A percentile compares a stretch with the other conserved stretches of the same genome.
Conservation (phyloP, 2,329 filamentous ascomycete genomes). For the Tolypocladium paradoxum region DNA sequence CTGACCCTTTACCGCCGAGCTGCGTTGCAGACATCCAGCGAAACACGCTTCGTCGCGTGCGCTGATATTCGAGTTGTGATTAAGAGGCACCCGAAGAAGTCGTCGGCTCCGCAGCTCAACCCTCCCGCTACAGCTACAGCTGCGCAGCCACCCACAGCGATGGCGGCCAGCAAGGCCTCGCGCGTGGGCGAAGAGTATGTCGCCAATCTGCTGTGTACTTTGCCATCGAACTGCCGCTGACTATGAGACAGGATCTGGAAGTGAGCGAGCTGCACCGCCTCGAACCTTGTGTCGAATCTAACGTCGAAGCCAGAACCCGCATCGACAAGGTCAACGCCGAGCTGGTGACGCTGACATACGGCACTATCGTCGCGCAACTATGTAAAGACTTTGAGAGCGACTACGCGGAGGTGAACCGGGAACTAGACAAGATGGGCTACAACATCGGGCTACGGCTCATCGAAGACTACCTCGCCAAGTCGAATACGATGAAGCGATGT, state of each 20-base stretch:
- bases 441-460: constrained; percentile 94
- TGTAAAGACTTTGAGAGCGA: constrained; percentile 94
- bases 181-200: constrained; percentile 53
- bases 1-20: neutral
- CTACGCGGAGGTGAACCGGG: constrained; percentile 92
- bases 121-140: neutral
- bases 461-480: constrained; percentile 95
- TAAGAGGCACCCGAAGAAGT: neutral
- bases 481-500: constrained; percentile 78
- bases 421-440: constrained; percentile 98
- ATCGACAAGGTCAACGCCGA: constrained; percentile 98
- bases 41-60: neutral
- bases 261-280: constrained; percentile 43
- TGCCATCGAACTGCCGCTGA: constrained; percentile 10
- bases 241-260: constrained; percentile 70
- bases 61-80: neutral
- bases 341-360: constrained; percentile 93
- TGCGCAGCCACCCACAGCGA: constrained; percentile 15
- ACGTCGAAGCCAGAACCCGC: constrained; percentile 54
- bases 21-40: neutral
- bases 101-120: neutral
- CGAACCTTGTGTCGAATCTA: constrained; percentile 11
- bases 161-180: constrained; percentile 51
- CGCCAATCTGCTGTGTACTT: neutral
- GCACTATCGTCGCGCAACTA: constrained; percentile 90